Evolutionary conservation across 164 flowering plant genomes (phyloP).

Genomic region (Santalum album): DNA sequence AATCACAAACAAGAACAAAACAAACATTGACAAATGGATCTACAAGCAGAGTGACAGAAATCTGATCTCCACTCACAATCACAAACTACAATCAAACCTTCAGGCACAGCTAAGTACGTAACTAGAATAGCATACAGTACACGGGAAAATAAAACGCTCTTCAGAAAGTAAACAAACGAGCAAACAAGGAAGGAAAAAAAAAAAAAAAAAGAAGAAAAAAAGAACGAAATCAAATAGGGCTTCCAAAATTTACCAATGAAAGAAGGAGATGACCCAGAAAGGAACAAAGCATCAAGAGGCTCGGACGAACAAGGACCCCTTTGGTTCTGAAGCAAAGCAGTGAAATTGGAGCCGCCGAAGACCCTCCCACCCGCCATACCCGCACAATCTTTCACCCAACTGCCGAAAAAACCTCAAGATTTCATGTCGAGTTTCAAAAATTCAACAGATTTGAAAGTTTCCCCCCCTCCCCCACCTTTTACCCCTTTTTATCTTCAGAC

Average conservation of each 20-base stretch:
- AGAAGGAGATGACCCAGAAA: slow-evolving; percentile 47
- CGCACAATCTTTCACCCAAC: neutral
- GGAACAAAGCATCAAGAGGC: slow-evolving; percentile 35
- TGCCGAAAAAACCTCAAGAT: neutral
- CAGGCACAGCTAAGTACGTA: no score
- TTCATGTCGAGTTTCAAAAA: no score
- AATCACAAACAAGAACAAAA: no score
- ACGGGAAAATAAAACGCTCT: no score
- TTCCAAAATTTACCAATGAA: slow-evolving; percentile 32
- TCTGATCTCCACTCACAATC: no score
- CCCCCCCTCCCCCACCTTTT: neutral
- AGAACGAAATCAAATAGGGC: neutral
- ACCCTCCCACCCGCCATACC: slow-evolving; percentile 40
- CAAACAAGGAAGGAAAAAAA: no score
- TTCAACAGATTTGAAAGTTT: neutral
- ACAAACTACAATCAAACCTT: no score
- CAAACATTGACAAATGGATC: no score
- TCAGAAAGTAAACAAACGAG: no score
- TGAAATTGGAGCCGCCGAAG: slow-evolving; percentile 18
- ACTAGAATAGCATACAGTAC: no score
- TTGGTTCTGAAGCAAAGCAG: slow-evolving; percentile 30
- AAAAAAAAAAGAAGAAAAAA: neutral
- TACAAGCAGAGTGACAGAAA: no score
- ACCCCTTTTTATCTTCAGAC: slow-evolving; percentile 6
- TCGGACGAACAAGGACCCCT: slow-evolving; percentile 30